Base-by-base conservation (phyloP, 192 early-diverging fungal genomes). In the Radiomyces spectabilis region DNA sequence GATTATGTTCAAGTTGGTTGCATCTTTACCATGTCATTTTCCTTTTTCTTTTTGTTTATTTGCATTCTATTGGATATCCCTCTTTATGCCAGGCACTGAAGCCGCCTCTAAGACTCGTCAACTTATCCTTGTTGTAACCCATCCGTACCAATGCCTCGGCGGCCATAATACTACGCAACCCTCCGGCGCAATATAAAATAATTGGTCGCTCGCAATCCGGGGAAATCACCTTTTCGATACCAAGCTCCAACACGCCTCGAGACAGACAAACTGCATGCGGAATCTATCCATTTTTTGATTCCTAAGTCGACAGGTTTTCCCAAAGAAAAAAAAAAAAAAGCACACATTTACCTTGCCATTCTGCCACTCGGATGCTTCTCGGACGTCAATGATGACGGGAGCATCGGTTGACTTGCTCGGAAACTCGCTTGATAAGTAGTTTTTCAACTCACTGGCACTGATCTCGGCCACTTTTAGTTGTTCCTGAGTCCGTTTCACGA, bases 141-240 rank as follows among this genome's bases (percentile, higher is more conserved):
- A 79, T 39, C 10, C 74, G 46, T n/a, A 73, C 53, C 37, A 79
- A 40, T 38, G 65, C 65, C 53, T 73, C 73, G 9, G 77, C 77
- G 1, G 77, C 74, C 43, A 79, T 52, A 16, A 76, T 47, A 34
- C 73, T 75, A 15, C 64, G 60, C 21, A 73, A 56, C 2, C 77
- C 77, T n/a, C 77, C 77, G 12, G 77, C 77, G 53, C 77, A 79
- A 53, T 79, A 79, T 8, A 79, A 42, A 18, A 79, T 65, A 24
- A 79, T 55, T 18, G 70, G 63, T 43, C 69, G 63, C 13, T 66
- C 49, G 47, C 65, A 66, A 10, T 67, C 62, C 24, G 57, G 57
- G 25, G 62, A 55, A 2, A 76, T 55, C 24, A 73, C 57, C 34
- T 73, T 71, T 22, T 70, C 71, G 10, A 79, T 44, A 43, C 74